Evolutionary conservation across 768 basidiomycete species (phyloP).

Genomic region (Mycena leptocephala): DNA sequence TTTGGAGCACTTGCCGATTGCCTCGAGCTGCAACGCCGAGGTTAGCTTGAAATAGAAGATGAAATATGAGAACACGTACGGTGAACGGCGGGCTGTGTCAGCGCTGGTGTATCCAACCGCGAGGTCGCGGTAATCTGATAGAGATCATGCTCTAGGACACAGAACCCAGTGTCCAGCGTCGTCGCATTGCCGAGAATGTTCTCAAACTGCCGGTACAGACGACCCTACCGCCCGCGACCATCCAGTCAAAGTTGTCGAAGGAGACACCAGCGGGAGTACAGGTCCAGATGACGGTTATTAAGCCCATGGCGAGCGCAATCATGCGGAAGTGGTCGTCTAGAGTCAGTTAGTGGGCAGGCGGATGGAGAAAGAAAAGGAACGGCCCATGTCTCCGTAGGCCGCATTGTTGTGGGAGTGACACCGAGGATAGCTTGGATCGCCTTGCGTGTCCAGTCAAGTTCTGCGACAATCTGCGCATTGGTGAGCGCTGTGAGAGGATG

Average conservation of each 20-base stretch:
- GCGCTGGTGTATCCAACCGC: conserved; percentile 90
- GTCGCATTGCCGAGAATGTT: conserved; percentile 81
- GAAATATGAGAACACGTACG: conserved; percentile 55
- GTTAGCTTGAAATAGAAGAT: not conserved
- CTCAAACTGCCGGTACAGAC: too few species aligned
- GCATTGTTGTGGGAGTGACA: conserved; percentile 85
- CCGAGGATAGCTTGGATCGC: conserved; percentile 85
- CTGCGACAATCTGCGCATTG: conserved; percentile 91
- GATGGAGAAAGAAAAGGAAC: conserved; percentile 5
- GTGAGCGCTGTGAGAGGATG: conserved; percentile 80
- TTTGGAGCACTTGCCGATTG: conserved; percentile 85
- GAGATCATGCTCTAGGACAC: conserved; percentile 92
- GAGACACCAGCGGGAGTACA: conserved; percentile 13
- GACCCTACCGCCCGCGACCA: conserved; percentile 84
- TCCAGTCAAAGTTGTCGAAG: conserved; percentile 76
- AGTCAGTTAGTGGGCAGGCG: not conserved
- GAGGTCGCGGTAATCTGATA: conserved; percentile 88
- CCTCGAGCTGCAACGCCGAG: conserved; percentile 68
- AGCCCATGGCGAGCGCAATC: conserved; percentile 92
- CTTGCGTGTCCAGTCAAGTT: conserved; percentile 93
- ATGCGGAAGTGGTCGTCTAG: conserved; percentile 94
- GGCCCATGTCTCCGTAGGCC: conserved; percentile 88
- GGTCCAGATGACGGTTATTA: conserved; percentile 95
- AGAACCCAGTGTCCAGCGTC: conserved; percentile 80
- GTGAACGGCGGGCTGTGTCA: conserved; percentile 78